Percentiles rank a stretch among this genome's conserved stretches.
Evolutionary conservation across 1,139 yeast species (phyloP).

Genomic region (Pichia sp.): DNA sequence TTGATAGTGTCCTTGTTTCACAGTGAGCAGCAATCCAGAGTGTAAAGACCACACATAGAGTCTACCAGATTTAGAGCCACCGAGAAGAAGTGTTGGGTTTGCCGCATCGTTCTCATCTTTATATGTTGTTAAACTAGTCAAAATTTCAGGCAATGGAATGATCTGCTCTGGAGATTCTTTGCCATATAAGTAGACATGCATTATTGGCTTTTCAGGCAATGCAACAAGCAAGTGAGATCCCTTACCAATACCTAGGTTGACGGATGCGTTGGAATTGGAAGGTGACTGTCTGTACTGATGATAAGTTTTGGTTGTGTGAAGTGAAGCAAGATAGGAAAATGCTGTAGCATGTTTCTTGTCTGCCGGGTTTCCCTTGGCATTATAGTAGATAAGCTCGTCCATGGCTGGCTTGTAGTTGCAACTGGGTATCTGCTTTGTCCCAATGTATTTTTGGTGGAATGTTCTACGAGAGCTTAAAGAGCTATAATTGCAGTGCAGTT

Average conservation of each 20-base stretch:
- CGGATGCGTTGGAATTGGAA: slow-evolving; percentile 34
- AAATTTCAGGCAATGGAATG: slow-evolving; percentile 77
- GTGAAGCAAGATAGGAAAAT: slow-evolving; percentile 41
- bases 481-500: no score
- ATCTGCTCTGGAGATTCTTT: slow-evolving; percentile 81
- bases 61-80: slow-evolving; percentile 67
- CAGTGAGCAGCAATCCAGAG: slow-evolving; percentile 70
- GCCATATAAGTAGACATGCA: slow-evolving; percentile 67
- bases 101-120: slow-evolving; percentile 26
- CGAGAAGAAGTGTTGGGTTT: slow-evolving; percentile 25
- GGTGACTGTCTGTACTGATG: slow-evolving; percentile 52
- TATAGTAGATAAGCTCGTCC: slow-evolving; percentile 58
- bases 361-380: slow-evolving; percentile 41
- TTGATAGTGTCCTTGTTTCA: slow-evolving; percentile 83
- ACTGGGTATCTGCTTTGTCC: no score
- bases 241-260: slow-evolving; percentile 35
- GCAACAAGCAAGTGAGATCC: slow-evolving; percentile 48
- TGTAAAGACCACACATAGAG: slow-evolving; percentile 78
- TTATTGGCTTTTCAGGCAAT: slow-evolving; percentile 60
- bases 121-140: slow-evolving; percentile 44
- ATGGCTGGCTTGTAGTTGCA: no score
- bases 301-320: slow-evolving; percentile 44
- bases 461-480: no score
- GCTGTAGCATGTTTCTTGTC: slow-evolving; percentile 41
- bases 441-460: no score